These are phyloP conservation scores for Neostapfia colusana DNA, from an alignment of 176 grass and related monocot species.

Conservation along the genomic window DNA sequence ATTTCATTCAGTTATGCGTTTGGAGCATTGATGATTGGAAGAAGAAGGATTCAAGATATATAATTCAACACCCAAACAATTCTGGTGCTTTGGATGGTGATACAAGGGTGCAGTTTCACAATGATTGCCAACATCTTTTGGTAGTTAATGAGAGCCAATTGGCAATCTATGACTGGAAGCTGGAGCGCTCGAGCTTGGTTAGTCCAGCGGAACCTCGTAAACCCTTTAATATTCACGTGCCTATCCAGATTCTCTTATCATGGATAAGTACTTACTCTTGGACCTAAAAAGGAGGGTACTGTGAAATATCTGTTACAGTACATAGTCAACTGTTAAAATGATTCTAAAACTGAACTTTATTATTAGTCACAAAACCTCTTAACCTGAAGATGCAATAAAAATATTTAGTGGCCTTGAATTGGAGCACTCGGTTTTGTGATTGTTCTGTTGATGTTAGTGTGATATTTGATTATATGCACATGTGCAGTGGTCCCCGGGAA, in stretches of 20 bases:
- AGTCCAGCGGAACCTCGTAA: conserved; percentile 30
- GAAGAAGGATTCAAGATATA: conserved; percentile 84
- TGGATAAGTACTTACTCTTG: conserved; percentile 9
- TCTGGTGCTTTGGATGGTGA: conserved; percentile 76
- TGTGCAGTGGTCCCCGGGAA: conserved; percentile 80
- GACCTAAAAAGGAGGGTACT: background rate
- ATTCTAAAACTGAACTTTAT: background rate
- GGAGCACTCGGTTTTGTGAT: background rate
- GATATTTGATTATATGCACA: background rate
- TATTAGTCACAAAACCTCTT: background rate
- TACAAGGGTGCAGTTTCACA: conserved; percentile 96
- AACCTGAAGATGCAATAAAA: background rate
- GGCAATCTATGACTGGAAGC: conserved; percentile 83
- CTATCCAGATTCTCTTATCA: background rate
- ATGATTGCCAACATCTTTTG: conserved; percentile 86
- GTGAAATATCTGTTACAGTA: background rate
- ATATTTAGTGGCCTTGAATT: background rate
- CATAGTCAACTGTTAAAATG: background rate
- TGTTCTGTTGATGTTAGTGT: conserved; percentile 10
- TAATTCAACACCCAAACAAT: conserved; percentile 58
- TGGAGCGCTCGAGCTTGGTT: conserved; percentile 74
- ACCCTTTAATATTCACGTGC: background rate
- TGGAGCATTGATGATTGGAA: conserved; percentile 98
- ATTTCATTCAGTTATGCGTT: conserved; percentile 66
- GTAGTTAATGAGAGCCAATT: conserved; percentile 91